Base-by-base conservation (phyloP, 2,329 filamentous ascomycete species). In the Neopestalotiopsis sp. region DNA sequence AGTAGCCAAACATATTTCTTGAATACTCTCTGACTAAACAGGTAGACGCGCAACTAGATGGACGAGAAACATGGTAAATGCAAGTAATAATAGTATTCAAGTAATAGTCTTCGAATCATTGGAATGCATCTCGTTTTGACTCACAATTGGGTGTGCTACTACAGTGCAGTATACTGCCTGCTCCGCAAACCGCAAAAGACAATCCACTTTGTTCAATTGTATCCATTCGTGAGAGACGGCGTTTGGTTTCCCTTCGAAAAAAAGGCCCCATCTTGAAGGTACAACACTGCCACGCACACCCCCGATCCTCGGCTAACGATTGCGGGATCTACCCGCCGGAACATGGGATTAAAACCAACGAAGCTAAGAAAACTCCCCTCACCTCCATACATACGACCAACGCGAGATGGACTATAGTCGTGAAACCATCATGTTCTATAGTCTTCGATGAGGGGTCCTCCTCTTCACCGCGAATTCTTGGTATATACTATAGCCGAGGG, bases 311-410 rank as follows among this genome's bases (percentile, higher is more conserved):
- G 61, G 61, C 61, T 64, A 64, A 64, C 24, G 17, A 40, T 40
- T 45, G 61, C 61, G 61, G 61, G 61, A 64, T 64, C 61, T 64
- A 49, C 61, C 61, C 61, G 61, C 38, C 28, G 38, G 10, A 38
- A 38, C 34, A 38, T 38, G 34, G 34, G 34, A 38, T 10, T 38
- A 10, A 7, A 7, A 10, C 6, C 10, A 38, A 38, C 34, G 34
- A 28, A 38, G 34, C 34, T 38, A 38, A 38, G 34, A 38, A 38
- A 38, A 38, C 34, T 10, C 34, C 34, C 34, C 10, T 38, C 34
- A 38, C 6, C 6, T 38, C 34, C 24, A 28, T 28, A 28, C 24
- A 28, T 28, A 28, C 24, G 24, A 28, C 10, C 34, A 38, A 38
- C 10, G 10, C 34, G 34, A 38, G 34, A 38, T 28, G 34, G 34